A percentile compares a stretch with the other conserved stretches of the same genome.
These are phyloP conservation scores for Immersiporthe knoxdaviesiana DNA, from an alignment of 2,329 filamentous ascomycete species.

Conservation along the genomic window DNA sequence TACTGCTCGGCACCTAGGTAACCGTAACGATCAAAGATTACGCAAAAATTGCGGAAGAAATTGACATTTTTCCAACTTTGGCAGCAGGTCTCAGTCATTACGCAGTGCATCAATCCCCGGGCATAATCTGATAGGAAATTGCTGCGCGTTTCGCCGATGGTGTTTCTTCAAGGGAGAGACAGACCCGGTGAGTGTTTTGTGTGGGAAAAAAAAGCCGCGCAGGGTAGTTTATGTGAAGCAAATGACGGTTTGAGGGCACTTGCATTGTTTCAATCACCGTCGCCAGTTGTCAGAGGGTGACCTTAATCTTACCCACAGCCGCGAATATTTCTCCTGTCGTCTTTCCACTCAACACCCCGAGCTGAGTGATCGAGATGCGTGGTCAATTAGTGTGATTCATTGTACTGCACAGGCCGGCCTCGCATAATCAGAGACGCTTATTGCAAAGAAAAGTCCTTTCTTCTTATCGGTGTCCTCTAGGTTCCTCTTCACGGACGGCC, in stretches of 20 bases:
- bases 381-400: background rate
- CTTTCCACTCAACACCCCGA: background rate
- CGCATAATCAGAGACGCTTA: background rate
- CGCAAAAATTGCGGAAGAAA: background rate
- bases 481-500: slow-evolving; percentile 18
- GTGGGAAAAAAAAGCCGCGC: background rate
- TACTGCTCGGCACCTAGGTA: background rate
- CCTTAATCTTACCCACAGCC: background rate
- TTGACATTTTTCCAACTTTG: background rate
- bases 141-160: background rate
- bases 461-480: background rate
- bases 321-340: background rate
- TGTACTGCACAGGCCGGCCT: background rate
- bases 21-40: background rate
- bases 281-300: background rate
- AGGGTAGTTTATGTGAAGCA: background rate
- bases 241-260: background rate
- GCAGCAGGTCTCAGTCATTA: background rate
- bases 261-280: background rate
- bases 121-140: background rate
- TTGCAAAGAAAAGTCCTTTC: background rate
- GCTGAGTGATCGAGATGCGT: background rate
- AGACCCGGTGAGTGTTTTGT: background rate
- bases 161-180: background rate
- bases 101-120: too few species aligned